phyloP scores from a whole-genome alignment of 2,329 filamentous ascomycete species.

The Fusarium longipes region DNA sequence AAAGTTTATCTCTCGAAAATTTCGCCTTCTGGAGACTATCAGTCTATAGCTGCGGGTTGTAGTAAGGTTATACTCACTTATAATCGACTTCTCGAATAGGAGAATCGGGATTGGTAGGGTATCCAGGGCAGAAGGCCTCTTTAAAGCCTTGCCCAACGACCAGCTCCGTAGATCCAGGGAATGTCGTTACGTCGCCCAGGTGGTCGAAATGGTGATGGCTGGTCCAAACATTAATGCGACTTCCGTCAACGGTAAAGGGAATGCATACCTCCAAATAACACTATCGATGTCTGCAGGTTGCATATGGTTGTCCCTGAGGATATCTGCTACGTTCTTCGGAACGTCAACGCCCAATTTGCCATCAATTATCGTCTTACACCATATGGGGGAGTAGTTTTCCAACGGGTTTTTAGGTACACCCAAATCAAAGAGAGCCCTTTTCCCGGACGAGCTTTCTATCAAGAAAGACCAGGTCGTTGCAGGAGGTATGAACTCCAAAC shows the following conservation, averaged over 20 bases:
- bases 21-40: neutral
- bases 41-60: rapidly evolving
- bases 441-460: slow-evolving; percentile 8
- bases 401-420: slow-evolving; percentile 19
- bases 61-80: neutral
- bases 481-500: neutral
- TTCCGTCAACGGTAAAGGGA: rapidly evolving
- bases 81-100: slow-evolving; percentile 19
- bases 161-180: slow-evolving; percentile 21
- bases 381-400: slow-evolving; percentile 1
- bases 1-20: slow-evolving; percentile 23
- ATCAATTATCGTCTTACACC: neutral
- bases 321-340: slow-evolving; percentile 17
- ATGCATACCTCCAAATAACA: slow-evolving; percentile 30
- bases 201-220: slow-evolving; percentile 36
- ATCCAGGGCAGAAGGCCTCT: slow-evolving; percentile 26
- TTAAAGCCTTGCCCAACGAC: slow-evolving; percentile 32
- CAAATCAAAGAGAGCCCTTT: slow-evolving; percentile 24
- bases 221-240: rapidly evolving
- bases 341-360: neutral
- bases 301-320: slow-evolving; percentile 2
- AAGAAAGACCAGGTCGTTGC: slow-evolving; percentile 24
- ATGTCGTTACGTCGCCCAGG: slow-evolving; percentile 25
- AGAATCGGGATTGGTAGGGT: slow-evolving; percentile 8
- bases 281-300: slow-evolving; percentile 4